phyloP scores from a whole-genome alignment of 768 basidiomycete genomes.

The Melanogaster broomeanus region DNA sequence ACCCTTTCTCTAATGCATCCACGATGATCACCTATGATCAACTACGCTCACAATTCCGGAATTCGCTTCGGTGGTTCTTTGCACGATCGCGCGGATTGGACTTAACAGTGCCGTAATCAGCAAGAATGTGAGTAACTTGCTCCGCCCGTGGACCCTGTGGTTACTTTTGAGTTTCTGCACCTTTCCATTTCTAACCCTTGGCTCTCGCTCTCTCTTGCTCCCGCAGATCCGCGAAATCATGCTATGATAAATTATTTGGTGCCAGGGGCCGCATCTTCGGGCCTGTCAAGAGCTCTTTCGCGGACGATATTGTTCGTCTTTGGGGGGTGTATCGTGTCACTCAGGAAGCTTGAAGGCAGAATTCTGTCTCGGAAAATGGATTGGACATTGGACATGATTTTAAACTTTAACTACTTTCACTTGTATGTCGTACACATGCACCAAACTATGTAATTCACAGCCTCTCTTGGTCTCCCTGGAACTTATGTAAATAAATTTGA shows the following conservation, averaged over 20 bases:
- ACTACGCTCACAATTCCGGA: slow-evolving; percentile 8
- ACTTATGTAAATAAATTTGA: no score
- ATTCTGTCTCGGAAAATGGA: no score
- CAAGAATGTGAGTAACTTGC: slow-evolving; percentile 59
- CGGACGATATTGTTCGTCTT: no score
- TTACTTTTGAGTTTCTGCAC: background rate
- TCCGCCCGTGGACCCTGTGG: background rate
- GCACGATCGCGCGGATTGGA: background rate
- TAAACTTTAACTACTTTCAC: no score
- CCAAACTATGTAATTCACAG: no score
- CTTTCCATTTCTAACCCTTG: background rate
- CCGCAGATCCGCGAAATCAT: slow-evolving; percentile 52
- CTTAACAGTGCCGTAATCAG: slow-evolving; percentile 60
- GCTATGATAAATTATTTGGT: slow-evolving; percentile 36
- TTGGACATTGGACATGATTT: no score
- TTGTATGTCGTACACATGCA: no score
- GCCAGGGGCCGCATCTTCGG: background rate
- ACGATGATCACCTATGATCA: slow-evolving; percentile 1
- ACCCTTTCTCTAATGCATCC: slow-evolving; percentile 20
- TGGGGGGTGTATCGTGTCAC: no score
- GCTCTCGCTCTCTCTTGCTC: background rate
- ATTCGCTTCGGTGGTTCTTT: slow-evolving; percentile 8
- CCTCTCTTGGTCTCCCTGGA: no score
- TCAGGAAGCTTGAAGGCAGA: no score
- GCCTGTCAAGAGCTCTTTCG: no score